phyloP scores from a whole-genome alignment of 208 protist species.

The Naegleria gruberi region DNA sequence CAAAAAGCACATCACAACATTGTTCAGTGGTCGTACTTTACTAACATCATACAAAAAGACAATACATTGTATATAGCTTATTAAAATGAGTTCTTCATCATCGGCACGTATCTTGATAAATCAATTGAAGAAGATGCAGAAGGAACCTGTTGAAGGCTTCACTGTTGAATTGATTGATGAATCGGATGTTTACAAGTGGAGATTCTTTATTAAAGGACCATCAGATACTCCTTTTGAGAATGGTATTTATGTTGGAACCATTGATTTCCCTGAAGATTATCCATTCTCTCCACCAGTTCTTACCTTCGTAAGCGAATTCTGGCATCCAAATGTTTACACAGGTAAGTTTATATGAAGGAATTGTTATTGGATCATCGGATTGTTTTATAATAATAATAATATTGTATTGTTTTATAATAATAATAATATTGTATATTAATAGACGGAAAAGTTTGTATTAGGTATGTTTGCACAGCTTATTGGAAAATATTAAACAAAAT shows the following conservation, averaged over 20 bases:
- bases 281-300: conserved; percentile 89
- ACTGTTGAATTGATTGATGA: conserved; percentile 67
- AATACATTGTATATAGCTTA: neutral
- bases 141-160: conserved; percentile 77
- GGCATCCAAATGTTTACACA: conserved; percentile 93
- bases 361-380: neutral
- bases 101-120: conserved; percentile 61
- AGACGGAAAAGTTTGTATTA: conserved; percentile 94
- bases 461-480: conserved; percentile 5
- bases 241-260: conserved; percentile 45
- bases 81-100: neutral
- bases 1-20: too few relatives aligned
- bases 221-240: conserved; percentile 66
- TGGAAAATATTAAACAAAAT: neutral
- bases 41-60: too few relatives aligned
- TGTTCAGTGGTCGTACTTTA: too few relatives aligned
- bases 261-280: conserved; percentile 88
- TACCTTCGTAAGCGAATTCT: conserved; percentile 84
- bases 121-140: conserved; percentile 71
- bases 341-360: neutral
- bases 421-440: too few relatives aligned
- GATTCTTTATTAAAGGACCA: conserved; percentile 55
- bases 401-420: too few relatives aligned
- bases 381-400: too few relatives aligned
- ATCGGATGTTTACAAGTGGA: conserved; percentile 74